These are phyloP conservation scores for Perkinsus olseni DNA, from an alignment of 169 alveolate genomes.

Conservation along the genomic window DNA sequence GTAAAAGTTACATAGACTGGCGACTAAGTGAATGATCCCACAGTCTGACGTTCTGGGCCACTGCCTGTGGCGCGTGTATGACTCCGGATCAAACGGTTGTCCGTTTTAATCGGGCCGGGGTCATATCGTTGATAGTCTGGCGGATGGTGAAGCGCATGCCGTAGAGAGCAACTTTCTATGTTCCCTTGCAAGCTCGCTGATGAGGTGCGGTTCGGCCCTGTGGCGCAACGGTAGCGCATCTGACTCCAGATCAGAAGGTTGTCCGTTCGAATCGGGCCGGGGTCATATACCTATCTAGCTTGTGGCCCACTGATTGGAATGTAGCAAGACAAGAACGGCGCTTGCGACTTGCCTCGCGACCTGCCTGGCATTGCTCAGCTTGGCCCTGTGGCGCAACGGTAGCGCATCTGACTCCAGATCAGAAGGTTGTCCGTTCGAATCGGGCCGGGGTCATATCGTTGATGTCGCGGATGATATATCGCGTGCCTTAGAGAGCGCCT, in stretches of 20 bases:
- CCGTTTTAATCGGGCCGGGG: not conserved
- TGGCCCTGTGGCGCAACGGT: constrained; percentile 1
- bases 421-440: not conserved
- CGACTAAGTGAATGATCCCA: too few species aligned
- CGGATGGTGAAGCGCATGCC: not conserved
- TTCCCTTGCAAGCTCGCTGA: not conserved
- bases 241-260: too few species aligned
- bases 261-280: too few species aligned
- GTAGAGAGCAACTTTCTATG: not conserved
- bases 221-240: too few species aligned
- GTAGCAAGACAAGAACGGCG: not conserved
- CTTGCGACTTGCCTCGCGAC: not conserved
- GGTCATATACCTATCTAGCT: too few species aligned
- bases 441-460: not conserved
- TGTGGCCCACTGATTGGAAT: too few species aligned
- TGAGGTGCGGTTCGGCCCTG: too few species aligned
- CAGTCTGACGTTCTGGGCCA: too few species aligned
- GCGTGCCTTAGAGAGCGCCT: not conserved
- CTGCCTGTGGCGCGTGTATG: not conserved
- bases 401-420: not conserved
- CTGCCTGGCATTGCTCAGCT: not conserved
- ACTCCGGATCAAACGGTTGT: not conserved
- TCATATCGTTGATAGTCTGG: not conserved
- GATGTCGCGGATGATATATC: not conserved
- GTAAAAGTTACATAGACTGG: too few species aligned